A percentile compares a stretch with the other conserved stretches of the same genome.
These are phyloP conservation scores for Diaporthe caulivora DNA, from an alignment of 2,329 filamentous ascomycete genomes.

Conservation along the genomic window DNA sequence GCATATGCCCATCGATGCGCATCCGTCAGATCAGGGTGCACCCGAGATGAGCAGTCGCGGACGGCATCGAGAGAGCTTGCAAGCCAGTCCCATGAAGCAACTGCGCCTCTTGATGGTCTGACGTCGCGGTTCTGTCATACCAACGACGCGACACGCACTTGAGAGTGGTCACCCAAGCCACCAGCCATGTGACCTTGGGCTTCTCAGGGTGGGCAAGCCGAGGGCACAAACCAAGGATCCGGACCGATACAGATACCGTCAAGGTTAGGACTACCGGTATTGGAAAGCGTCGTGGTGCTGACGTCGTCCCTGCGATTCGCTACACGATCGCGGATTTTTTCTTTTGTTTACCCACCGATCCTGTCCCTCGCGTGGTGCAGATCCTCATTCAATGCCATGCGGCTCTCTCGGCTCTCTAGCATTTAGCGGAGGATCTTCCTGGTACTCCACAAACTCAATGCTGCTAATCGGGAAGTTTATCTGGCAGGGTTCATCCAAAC, in stretches of 20 bases:
- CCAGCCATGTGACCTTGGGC: neutral
- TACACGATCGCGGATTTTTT: neutral
- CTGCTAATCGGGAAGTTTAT: slow-evolving; percentile 25
- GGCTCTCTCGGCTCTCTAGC: slow-evolving; percentile 7
- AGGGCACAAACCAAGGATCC: slow-evolving; percentile 1
- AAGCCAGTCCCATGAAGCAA: neutral
- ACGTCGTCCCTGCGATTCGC: slow-evolving; percentile 1
- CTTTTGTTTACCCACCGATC: too few relatives aligned
- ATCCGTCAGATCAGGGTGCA: neutral
- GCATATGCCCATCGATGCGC: slow-evolving; percentile 3
- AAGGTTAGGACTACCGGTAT: slow-evolving; percentile 11
- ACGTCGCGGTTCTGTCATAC: neutral
- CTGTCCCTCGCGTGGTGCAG: slow-evolving; percentile 3
- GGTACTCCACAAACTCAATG: slow-evolving; percentile 23
- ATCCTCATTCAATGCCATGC: slow-evolving; percentile 28
- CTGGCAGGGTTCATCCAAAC: slow-evolving; percentile 21
- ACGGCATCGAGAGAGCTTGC: neutral
- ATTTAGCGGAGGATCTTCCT: slow-evolving; percentile 22
- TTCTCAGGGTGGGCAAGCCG: neutral
- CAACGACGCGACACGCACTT: neutral
- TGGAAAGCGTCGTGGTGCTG: slow-evolving; percentile 14
- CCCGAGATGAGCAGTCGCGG: neutral
- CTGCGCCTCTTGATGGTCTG: slow-evolving; percentile 12
- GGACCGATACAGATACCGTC: neutral
- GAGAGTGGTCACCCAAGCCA: neutral